These are phyloP conservation scores for Knoxia roxburghii DNA, from an alignment of 257 asterid genomes.

Conservation along the genomic window DNA sequence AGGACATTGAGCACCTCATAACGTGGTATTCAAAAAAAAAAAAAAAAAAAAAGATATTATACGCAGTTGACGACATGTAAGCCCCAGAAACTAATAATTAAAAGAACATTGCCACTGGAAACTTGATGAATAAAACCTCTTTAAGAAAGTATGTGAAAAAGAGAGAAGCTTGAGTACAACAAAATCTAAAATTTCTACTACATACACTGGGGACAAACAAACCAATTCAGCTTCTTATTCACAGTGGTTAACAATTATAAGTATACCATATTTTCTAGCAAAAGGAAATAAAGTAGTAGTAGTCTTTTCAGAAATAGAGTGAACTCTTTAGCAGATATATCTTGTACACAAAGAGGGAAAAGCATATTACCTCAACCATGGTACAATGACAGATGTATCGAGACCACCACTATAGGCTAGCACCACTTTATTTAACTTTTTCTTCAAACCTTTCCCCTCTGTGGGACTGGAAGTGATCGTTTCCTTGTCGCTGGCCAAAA, in stretches of 20 bases:
- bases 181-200: background rate
- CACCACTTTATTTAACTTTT: conserved; percentile 84
- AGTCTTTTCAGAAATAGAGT: background rate
- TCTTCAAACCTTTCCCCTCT: conserved; percentile 41
- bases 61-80: background rate
- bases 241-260: background rate
- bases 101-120: background rate
- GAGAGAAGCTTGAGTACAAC: background rate
- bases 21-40: background rate
- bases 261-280: background rate
- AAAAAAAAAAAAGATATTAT: background rate
- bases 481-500: conserved; percentile 55
- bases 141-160: background rate
- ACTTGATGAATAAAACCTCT: background rate
- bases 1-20: background rate
- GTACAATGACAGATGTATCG: conserved; percentile 97
- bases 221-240: background rate
- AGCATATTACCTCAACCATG: conserved; percentile 75
- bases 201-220: background rate
- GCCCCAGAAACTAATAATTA: background rate
- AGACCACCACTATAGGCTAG: conserved; percentile 96
- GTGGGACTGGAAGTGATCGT: conserved; percentile 31
- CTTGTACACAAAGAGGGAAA: conserved; percentile 1
- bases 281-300: background rate
- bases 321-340: background rate